Evolutionary conservation across 2,329 filamentous ascomycete genomes (phyloP).

Genomic region (Bipolaris zeicola): DNA sequence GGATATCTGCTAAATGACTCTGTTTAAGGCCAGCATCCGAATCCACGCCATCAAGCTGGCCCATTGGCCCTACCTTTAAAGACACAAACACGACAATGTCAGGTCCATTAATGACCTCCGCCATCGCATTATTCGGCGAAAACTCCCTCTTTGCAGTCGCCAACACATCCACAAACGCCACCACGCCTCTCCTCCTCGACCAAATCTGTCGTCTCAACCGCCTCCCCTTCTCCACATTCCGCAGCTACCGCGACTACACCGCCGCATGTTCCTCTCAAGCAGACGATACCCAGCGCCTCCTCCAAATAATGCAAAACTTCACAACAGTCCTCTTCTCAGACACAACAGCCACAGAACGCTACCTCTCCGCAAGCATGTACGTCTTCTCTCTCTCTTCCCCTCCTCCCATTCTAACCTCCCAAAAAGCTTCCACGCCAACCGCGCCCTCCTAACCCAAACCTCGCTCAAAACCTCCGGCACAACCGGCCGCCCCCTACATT

Average conservation of each 20-base stretch:
- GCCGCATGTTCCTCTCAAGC: neutral
- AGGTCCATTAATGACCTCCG: conserved; percentile 11
- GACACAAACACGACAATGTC: conserved; percentile 1
- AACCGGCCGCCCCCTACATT: conserved; percentile 4
- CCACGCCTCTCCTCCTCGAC: neutral
- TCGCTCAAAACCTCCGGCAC: conserved; percentile 2
- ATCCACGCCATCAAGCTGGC: neutral
- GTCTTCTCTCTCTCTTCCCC: neutral
- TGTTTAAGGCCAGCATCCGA: neutral
- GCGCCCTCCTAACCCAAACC: conserved; percentile 11
- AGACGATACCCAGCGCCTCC: neutral
- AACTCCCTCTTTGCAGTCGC: conserved; percentile 4
- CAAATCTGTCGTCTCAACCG: conserved; percentile 9
- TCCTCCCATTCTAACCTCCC: neutral
- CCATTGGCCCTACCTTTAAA: neutral
- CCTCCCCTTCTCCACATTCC: conserved; percentile 8
- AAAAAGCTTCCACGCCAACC: conserved; percentile 10
- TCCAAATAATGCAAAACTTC: neutral
- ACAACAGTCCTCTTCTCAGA: neutral
- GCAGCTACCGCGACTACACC: neutral
- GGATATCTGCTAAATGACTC: neutral
- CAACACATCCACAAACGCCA: neutral
- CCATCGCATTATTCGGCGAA: conserved; percentile 10
- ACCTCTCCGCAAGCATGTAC: conserved; percentile 1
- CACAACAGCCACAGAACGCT: neutral